A percentile compares a stretch with the other conserved stretches of the same genome.
phyloP scores from a whole-genome alignment of 2,329 filamentous ascomycete genomes.

The Penicillium sp. region DNA sequence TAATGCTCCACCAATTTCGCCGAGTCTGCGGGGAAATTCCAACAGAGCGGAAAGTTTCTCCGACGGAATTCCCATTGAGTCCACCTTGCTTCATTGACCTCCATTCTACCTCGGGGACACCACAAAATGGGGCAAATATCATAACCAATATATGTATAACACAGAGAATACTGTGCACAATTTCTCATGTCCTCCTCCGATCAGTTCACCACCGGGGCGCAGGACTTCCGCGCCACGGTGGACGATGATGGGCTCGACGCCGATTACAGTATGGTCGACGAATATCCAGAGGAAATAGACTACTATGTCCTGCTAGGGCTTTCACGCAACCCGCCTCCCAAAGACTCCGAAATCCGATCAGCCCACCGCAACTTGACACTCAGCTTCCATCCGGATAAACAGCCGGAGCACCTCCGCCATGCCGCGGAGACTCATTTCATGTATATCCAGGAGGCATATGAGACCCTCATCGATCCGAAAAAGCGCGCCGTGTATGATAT shows the following conservation, averaged over 20 bases:
- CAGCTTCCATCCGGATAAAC: slow-evolving; percentile 47
- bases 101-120: background rate
- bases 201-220: slow-evolving; percentile 7
- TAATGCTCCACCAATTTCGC: background rate
- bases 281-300: slow-evolving; percentile 37
- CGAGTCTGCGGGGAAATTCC: slow-evolving; percentile 11
- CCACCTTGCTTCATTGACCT: slow-evolving; percentile 3
- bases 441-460: slow-evolving; percentile 42
- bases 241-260: slow-evolving; percentile 25
- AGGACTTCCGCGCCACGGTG: slow-evolving; percentile 12
- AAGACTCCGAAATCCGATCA: slow-evolving; percentile 41
- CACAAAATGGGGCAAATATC: slow-evolving; percentile 9
- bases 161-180: background rate
- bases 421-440: slow-evolving; percentile 39
- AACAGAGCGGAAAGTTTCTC: slow-evolving; percentile 26
- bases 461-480: slow-evolving; percentile 40
- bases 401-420: slow-evolving; percentile 38
- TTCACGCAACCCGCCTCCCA: slow-evolving; percentile 38
- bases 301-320: slow-evolving; percentile 45
- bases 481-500: slow-evolving; percentile 46
- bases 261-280: slow-evolving; percentile 27
- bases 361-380: slow-evolving; percentile 44
- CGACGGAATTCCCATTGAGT: slow-evolving; percentile 10
- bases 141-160: slow-evolving; percentile 2
- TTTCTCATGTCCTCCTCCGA: slow-evolving; percentile 16